Evolutionary conservation across 108 stramenopile genomes (phyloP), one percentile per base, ranked within the genome.

Genomic region (Cyclostephanos invisitatus): DNA sequence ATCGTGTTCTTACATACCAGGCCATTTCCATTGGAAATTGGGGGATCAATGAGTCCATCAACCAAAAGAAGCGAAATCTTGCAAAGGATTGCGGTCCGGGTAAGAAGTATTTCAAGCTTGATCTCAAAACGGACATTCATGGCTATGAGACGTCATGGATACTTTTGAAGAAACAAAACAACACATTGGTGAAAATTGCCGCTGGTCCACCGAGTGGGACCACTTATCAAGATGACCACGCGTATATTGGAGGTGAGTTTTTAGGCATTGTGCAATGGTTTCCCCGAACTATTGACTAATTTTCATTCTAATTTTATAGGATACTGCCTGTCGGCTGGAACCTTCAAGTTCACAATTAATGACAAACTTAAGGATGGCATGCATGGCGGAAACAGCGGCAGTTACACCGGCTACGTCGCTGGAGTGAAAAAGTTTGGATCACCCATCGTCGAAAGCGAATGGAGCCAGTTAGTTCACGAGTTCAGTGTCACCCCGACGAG

Each of bases 321-420:
- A 53, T 73, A 62, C 64, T 73, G 72, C 28, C 61, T 73, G 7
- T 46, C 72, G 3, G 24, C 63, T 6, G 72, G 72, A 0, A 44
- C 40, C 18, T 73, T 57, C 20, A 46, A 44, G 18, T 73, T 73
- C 46, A 73, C 56, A 15, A 62, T 73, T 2, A 44, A 51, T 18
- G 72, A 73, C 37, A 42, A 51, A 53, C 65, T 73, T 57, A 73
- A 65, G 38, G 72, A 73, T 64, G 72, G 72, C n/a, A 73, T 73
- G 63, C 57, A 64, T 40, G 56, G 59, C 36, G 53, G 38, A 22
- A 21, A 21, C 15, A 64, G 72, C 20, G 72, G 72, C 5, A 56
- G 55, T n/a, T 73, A 73, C 38, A 20, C 54, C 42, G 72, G 61
- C n/a, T 49, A 57, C 11, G 42, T 73, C 18, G 72, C 55, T 57